These are phyloP conservation scores for Calophaca sinica DNA, from an alignment of 306 rosid genomes.

Conservation along the genomic window DNA sequence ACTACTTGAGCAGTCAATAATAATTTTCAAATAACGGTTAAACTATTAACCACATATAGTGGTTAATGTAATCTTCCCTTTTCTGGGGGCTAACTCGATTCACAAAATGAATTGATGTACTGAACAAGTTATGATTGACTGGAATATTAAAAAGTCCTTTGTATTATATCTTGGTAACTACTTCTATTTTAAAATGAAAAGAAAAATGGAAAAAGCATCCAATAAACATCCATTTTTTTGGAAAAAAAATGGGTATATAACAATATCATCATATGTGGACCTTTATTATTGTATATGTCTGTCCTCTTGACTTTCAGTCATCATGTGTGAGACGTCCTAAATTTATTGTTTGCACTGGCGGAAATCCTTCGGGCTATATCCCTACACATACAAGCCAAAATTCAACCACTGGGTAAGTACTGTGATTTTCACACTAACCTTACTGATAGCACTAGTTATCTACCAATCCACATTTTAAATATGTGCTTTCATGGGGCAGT, in stretches of 20 bases:
- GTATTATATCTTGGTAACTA: conserved; percentile 26
- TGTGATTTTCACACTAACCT: conserved; percentile 34
- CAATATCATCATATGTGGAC: conserved; percentile 15
- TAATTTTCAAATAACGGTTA: conserved; percentile 12
- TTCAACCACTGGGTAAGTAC: conserved; percentile 63
- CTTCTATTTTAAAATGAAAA: conserved; percentile 12
- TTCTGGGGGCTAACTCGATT: conserved; percentile 2
- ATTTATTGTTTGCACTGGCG: conserved; percentile 95
- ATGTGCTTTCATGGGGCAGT: conserved; percentile 58
- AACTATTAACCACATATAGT: conserved; percentile 9
- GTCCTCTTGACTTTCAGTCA: conserved; percentile 61
- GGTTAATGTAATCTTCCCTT: conserved; percentile 26
- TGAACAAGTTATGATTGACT: conserved; percentile 24
- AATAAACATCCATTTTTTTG: conserved; percentile 3
- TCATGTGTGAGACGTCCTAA: conserved; percentile 91
- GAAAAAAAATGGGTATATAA: conserved; percentile 26
- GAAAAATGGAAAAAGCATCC: conserved; percentile 16
- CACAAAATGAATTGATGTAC: conserved; percentile 17
- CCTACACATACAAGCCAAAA: conserved; percentile 85
- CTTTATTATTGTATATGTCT: conserved; percentile 26
- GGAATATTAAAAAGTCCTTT: background rate
- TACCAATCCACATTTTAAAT: conserved; percentile 38
- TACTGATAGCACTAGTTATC: conserved; percentile 11
- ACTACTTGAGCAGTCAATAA: background rate
- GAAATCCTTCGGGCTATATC: conserved; percentile 72